These are phyloP conservation scores for Trichocladium uniseriatum DNA, from an alignment of 495 filamentous ascomycete genomes.

Conservation along the genomic window DNA sequence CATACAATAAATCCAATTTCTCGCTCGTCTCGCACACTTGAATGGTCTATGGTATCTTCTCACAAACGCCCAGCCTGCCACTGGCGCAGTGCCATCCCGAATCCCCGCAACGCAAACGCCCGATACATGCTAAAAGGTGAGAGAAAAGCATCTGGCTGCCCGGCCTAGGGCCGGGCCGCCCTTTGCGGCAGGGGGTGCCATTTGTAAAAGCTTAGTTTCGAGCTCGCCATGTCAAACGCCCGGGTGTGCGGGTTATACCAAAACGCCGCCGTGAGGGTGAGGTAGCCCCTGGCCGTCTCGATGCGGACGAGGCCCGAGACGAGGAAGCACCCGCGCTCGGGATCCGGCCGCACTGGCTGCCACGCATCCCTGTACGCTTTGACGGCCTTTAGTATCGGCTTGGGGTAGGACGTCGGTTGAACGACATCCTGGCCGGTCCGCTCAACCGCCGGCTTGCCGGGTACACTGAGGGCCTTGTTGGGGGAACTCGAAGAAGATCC, in stretches of 20 bases:
- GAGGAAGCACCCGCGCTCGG: slow-evolving; percentile 54
- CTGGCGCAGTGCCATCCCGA: not conserved
- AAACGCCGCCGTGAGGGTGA: slow-evolving; percentile 23
- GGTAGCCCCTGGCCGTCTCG: slow-evolving; percentile 40
- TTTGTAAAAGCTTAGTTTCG: not conserved
- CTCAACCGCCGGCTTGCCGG: not conserved
- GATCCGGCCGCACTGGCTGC: slow-evolving; percentile 30
- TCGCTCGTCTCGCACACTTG: no score
- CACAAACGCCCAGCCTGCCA: not conserved
- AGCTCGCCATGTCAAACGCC: slow-evolving; percentile 7
- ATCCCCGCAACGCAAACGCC: not conserved
- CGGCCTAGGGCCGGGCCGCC: not conserved
- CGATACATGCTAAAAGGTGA: not conserved
- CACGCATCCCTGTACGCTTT: slow-evolving; percentile 40
- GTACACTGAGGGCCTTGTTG: not conserved
- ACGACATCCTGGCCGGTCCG: slow-evolving; percentile 5
- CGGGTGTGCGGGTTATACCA: slow-evolving; percentile 27
- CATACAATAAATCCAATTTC: not conserved
- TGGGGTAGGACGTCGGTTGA: not conserved
- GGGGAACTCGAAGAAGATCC: not conserved
- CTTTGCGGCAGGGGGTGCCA: slow-evolving; percentile 13
- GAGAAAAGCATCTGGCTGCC: not conserved
- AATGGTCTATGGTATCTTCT: slow-evolving; percentile 11
- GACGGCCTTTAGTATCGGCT: slow-evolving; percentile 45
- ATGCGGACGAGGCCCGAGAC: slow-evolving; percentile 60